phyloP scores from a whole-genome alignment of 2,329 filamentous ascomycete genomes.

The Dothiorella sarmentorum region DNA sequence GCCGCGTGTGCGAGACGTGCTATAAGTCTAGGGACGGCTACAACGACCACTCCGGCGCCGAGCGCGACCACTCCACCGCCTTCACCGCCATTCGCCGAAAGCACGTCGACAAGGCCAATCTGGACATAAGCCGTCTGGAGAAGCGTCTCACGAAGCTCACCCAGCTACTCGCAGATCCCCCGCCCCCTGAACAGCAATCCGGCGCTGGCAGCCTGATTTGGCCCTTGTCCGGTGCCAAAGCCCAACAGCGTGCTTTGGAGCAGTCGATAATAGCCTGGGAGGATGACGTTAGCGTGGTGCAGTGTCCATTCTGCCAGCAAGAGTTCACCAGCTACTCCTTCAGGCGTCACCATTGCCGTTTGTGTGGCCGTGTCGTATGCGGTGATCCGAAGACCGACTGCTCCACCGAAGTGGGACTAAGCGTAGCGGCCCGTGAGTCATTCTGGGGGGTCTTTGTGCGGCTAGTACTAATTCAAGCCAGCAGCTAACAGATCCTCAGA shows the following conservation, averaged over 20 bases:
- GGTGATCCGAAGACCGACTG: conserved; percentile 81
- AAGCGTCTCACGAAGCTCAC: conserved; percentile 90
- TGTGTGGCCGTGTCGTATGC: conserved; percentile 91
- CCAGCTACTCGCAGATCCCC: conserved; percentile 71
- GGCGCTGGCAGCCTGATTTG: conserved; percentile 53
- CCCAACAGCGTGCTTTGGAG: conserved; percentile 75
- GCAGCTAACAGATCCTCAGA: conserved; percentile 34
- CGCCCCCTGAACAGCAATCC: conserved; percentile 57
- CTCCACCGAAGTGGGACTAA: conserved; percentile 78
- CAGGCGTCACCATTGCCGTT: conserved; percentile 86
- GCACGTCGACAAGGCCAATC: conserved; percentile 75
- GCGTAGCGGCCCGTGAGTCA: conserved; percentile 62
- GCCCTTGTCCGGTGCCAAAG: conserved; percentile 60
- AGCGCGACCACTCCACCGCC: conserved; percentile 66
- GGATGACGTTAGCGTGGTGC: conserved; percentile 74
- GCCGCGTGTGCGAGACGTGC: conserved; percentile 95
- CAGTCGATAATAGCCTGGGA: conserved; percentile 95
- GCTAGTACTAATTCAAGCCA: conserved; percentile 17
- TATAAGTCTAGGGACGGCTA: conserved; percentile 96
- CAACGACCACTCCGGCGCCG: conserved; percentile 74
- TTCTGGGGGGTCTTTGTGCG: neutral
- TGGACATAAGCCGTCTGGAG: conserved; percentile 86
- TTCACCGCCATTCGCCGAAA: conserved; percentile 72
- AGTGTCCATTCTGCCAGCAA: conserved; percentile 93
- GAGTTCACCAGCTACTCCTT: conserved; percentile 94